These are phyloP conservation scores for Citrus hindsii DNA, from an alignment of 345 rosid species.

Conservation along the genomic window DNA sequence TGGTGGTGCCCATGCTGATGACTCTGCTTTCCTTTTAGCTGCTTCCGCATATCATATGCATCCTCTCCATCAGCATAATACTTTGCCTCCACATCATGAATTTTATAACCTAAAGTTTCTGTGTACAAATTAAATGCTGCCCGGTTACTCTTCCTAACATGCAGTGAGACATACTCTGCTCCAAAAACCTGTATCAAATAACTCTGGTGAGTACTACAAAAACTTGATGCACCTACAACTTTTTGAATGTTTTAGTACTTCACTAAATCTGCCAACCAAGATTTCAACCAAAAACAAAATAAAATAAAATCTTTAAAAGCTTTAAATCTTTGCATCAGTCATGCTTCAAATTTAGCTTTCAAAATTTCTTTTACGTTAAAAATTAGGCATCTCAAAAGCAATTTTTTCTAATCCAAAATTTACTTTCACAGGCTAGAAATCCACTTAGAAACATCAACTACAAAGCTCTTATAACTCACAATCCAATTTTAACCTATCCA, in stretches of 20 bases:
- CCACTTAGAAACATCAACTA: not conserved
- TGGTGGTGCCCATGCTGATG: constrained; percentile 68
- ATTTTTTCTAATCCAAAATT: not conserved
- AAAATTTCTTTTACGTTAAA: not conserved
- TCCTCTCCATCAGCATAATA: constrained; percentile 99
- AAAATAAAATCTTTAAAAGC: not conserved
- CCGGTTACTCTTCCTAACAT: constrained; percentile 93
- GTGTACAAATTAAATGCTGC: constrained; percentile 94
- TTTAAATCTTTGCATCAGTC: not conserved
- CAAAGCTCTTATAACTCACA: not conserved
- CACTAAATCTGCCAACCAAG: not conserved
- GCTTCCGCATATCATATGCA: constrained; percentile 96
- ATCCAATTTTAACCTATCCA: not conserved
- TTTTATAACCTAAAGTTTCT: constrained; percentile 80
- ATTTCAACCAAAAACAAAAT: not conserved
- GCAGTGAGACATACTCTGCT: constrained; percentile 90
- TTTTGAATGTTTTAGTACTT: not conserved
- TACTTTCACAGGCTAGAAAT: not conserved
- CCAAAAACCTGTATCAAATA: constrained; percentile 58
- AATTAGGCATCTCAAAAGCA: not conserved
- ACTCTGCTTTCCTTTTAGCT: constrained; percentile 77
- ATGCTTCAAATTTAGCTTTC: not conserved
- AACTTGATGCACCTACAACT: not conserved
- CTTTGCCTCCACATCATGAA: constrained; percentile 92
- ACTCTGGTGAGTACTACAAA: not conserved